phyloP scores from a whole-genome alignment of 805 yeast genomes.

The Monosporozyma siamensis region DNA sequence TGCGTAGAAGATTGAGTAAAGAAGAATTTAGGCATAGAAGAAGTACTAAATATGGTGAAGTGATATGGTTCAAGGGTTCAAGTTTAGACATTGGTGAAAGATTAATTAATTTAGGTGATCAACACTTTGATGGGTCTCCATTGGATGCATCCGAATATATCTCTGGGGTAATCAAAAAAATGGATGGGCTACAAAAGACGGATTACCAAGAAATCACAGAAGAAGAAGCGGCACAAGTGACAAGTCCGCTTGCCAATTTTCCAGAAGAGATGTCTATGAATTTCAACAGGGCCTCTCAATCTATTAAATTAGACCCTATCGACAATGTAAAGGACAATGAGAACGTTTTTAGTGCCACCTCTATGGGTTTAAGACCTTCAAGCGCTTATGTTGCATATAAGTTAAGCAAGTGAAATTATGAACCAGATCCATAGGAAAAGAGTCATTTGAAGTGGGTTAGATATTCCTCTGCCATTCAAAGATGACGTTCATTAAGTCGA shows the following conservation, averaged over 20 bases:
- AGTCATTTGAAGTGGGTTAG: too few relatives aligned
- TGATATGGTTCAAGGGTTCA: conserved; percentile 63
- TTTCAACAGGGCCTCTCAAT: not conserved
- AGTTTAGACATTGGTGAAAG: conserved; percentile 42
- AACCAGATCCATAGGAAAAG: not conserved
- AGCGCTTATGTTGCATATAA: conserved; percentile 65
- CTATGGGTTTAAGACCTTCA: conserved; percentile 44
- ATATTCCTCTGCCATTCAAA: too few relatives aligned
- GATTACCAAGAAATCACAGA: conserved; percentile 1
- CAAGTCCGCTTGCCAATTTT: not conserved
- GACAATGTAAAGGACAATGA: conserved; percentile 11
- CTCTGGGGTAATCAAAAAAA: conserved; percentile 8
- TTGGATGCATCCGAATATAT: not conserved
- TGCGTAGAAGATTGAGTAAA: conserved; percentile 17
- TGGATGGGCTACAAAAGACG: not conserved
- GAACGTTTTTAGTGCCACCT: conserved; percentile 11
- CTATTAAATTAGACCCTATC: not conserved
- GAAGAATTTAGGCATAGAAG: conserved; percentile 18
- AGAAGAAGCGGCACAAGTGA: not conserved
- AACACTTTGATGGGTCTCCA: conserved; percentile 14
- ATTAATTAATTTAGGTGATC: conserved; percentile 23
- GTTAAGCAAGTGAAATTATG: conserved; percentile 6
- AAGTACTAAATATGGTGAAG: conserved; percentile 29
- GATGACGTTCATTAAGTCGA: too few relatives aligned
- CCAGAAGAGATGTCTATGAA: not conserved